These are phyloP conservation scores for Pestalotiopsis fici DNA, from an alignment of 2,329 filamentous ascomycete species.

Conservation along the genomic window DNA sequence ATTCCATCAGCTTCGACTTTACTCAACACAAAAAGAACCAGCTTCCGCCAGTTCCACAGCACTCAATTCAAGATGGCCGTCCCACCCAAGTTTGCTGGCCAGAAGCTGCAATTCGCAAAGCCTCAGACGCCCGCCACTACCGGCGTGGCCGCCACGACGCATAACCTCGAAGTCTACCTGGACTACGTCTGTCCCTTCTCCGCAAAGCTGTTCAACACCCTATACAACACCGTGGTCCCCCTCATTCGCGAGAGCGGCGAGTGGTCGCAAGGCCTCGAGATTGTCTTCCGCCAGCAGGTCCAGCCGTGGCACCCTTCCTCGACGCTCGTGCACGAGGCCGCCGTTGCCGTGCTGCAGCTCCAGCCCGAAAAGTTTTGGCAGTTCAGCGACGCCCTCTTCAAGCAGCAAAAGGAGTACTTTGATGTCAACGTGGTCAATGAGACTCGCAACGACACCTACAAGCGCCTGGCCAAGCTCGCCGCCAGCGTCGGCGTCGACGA, in stretches of 20 bases:
- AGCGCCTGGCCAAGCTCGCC: constrained; percentile 75
- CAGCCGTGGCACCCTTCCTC: constrained; percentile 91
- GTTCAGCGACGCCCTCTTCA: constrained; percentile 69
- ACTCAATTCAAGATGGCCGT: constrained; percentile 62
- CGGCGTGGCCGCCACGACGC: constrained; percentile 44
- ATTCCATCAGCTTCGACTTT: background rate
- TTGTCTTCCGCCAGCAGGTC: constrained; percentile 89
- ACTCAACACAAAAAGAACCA: background rate
- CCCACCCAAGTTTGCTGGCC: constrained; percentile 75
- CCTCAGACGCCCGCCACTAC: constrained; percentile 32
- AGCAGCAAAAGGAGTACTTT: constrained; percentile 75
- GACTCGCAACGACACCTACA: constrained; percentile 81
- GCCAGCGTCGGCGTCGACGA: constrained; percentile 69
- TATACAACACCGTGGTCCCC: constrained; percentile 68
- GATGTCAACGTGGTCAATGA: constrained; percentile 84
- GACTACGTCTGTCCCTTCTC: constrained; percentile 86
- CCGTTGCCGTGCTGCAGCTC: constrained; percentile 73
- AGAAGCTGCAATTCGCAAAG: constrained; percentile 58
- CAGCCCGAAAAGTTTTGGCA: constrained; percentile 75
- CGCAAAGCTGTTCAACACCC: constrained; percentile 73
- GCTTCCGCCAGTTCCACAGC: background rate
- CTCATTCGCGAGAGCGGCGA: constrained; percentile 62
- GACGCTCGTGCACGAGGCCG: constrained; percentile 81
- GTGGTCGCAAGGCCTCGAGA: constrained; percentile 58
- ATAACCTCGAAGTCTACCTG: constrained; percentile 70